phyloP scores from a whole-genome alignment of 2,329 filamentous ascomycete species.

The Pseudocercospora fuligena region DNA sequence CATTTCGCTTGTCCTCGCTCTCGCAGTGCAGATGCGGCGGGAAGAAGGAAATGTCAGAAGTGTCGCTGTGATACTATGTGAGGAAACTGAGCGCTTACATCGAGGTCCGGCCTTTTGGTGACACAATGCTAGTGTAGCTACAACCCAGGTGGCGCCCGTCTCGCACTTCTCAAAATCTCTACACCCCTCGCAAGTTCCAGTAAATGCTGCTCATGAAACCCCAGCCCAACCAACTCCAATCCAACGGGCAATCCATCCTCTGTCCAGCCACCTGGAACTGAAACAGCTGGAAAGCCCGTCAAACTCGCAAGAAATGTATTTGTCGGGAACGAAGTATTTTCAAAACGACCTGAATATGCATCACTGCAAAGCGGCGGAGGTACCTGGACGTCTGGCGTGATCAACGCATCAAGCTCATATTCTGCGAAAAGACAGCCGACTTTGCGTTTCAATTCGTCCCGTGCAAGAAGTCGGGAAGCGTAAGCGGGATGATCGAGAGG shows the following conservation, averaged over 20 bases:
- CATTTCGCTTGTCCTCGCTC: too few relatives aligned
- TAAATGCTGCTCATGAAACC: neutral
- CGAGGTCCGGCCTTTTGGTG: too few relatives aligned
- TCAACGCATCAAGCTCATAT: neutral
- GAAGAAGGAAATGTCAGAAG: too few relatives aligned
- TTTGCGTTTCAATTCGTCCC: neutral
- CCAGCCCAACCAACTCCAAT: neutral
- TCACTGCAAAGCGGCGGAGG: neutral
- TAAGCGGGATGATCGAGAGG: neutral
- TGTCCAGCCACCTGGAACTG: neutral
- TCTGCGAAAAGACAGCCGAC: neutral
- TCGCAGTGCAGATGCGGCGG: too few relatives aligned
- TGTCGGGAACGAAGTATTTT: neutral
- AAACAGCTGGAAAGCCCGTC: neutral
- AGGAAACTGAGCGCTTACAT: too few relatives aligned
- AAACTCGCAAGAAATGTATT: conserved; percentile 1
- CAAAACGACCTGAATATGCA: neutral
- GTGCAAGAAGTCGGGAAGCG: neutral
- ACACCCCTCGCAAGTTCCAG: neutral
- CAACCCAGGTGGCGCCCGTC: neutral
- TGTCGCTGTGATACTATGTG: too few relatives aligned
- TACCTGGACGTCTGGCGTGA: neutral
- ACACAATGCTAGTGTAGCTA: neutral
- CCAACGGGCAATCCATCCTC: neutral
- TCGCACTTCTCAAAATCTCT: neutral